Base-by-base conservation (phyloP, 2,329 filamentous ascomycete genomes). In the Colletotrichum salicis region DNA sequence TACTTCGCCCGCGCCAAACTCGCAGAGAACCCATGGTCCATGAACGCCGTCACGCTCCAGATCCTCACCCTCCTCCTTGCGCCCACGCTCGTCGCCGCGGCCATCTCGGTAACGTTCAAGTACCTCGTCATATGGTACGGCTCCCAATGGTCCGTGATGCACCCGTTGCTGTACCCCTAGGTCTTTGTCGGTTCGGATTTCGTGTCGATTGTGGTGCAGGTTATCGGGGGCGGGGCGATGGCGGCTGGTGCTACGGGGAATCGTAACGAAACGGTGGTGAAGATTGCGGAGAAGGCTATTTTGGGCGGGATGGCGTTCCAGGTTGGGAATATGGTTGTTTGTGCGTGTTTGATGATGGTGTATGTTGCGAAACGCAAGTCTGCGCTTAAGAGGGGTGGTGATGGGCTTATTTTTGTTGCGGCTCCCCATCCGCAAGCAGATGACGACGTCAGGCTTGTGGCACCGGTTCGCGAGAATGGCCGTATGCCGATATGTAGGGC, bases 111-210 rank as follows among this genome's bases (percentile, higher is more conserved):
- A 24, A 85, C 83, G 0, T 78, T 86, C 33, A 85, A 86, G 74
- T 83, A 85, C 75, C 78, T 86, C 8, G 81, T 86, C 48, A 72
- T 84, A 7, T 81, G 82, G 74, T 82, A 84, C 48, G 84, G 84
- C 1, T 76, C 80, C 0, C 77, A 83, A 51, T 79, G 80, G 72
- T 85, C 83, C 0, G 76, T 81, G 1, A 74, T 86, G 33, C 79
- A 77, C 29, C 84, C 86, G 0, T 77, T 75, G 5, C 79, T 84
- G 1, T 87, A 87, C 73, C 84, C 85, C 3, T 84, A 73, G 73
- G 83, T 88, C 64, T 88, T 88, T 78, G 84, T 88, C 67, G 80
- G 82, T 3, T 85, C 82, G 76, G 86, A 88, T 72, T 74, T 86
- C 60, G 72, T 84, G 51, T 85, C 83, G n/a, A 78, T 79, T 31